phyloP scores from a whole-genome alignment of 1,284 basidiomycete genomes.

The Somion occarium region DNA sequence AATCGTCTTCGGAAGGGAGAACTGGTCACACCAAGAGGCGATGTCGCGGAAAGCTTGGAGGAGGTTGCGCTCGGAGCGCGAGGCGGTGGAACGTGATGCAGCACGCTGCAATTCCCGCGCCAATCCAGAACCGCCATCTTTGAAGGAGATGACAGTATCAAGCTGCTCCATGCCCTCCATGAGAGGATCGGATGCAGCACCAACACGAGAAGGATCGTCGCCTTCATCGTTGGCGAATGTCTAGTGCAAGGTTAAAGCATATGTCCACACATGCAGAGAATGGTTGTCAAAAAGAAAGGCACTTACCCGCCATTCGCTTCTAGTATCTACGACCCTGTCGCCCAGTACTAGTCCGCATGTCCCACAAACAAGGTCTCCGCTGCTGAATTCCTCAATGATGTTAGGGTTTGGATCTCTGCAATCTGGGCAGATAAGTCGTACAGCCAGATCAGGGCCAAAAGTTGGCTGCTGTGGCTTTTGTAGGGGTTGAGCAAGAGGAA shows the following conservation, averaged over 20 bases:
- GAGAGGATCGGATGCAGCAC: constrained; percentile 90
- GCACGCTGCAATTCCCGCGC: constrained; percentile 93
- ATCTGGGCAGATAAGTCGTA: constrained; percentile 91
- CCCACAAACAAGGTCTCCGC: constrained; percentile 96
- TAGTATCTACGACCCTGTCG: constrained; percentile 95
- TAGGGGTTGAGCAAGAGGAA: constrained; percentile 56
- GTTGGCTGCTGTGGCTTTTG: constrained; percentile 50
- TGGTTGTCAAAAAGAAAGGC: constrained; percentile 16
- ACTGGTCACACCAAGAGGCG: constrained; percentile 90
- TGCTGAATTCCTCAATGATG: constrained; percentile 95
- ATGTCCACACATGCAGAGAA: constrained; percentile 13
- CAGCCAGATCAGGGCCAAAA: constrained; percentile 79
- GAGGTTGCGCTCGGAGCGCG: constrained; percentile 80
- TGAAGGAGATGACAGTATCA: constrained; percentile 92
- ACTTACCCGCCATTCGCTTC: constrained; percentile 96
- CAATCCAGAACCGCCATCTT: constrained; percentile 91
- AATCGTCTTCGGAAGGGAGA: constrained; percentile 92
- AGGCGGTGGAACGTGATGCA: constrained; percentile 70
- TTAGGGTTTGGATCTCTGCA: constrained; percentile 91
- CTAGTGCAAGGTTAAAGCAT: constrained; percentile 37
- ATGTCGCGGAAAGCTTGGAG: constrained; percentile 90
- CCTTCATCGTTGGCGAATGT: constrained; percentile 99
- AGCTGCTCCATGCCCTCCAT: constrained; percentile 93
- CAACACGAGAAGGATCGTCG: constrained; percentile 99
- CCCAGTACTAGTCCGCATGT: constrained; percentile 94